Evolutionary conservation across 2,329 filamentous ascomycete species (phyloP), one percentile per base, ranked within the genome.

Genomic region (Alternaria postmessia): DNA sequence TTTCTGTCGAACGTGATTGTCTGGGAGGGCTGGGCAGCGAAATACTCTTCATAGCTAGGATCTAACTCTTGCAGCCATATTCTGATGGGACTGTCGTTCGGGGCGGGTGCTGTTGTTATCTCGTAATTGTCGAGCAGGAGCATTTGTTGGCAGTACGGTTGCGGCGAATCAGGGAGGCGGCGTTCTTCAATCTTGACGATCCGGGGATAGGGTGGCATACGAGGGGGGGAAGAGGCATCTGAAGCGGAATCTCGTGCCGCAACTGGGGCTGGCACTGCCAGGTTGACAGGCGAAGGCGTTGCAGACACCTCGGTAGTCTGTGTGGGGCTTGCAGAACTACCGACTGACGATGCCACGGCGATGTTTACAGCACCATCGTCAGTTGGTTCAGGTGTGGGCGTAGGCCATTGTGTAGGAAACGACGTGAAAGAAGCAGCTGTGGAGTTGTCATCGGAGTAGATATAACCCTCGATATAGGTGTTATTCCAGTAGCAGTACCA

Each of bases 401-500:
- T 68, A 32, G 69, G 63, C 57, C 64, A 65, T 18, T 68, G 60
- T 3, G 73, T 69, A 5, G 72, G 69, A 28, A 71, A 71, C 18
- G 62, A 65, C 9, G 72, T 74, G 24, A 74, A 70, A 5, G 70
- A 70, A 32, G 75, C 76, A 18, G 76, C 74, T 4, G 79, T 77
- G 14, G 83, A 80, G 48, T 85, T 80, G 72, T 87, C 76, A 54
- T 86, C 83, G 54, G 87, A 80, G 69, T 90, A 91, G 47, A 91
- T 83, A 75, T 90, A 91, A 38, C 86, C 85, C 73, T 91, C 89
- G 51, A 91, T 81, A 54, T 87, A 82, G 0, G 89, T 91, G 14
- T 82, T 80, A 71, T 91, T 91, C 88, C 88, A 91, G 73, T 85
- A 86, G 75, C 89, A 91, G 69, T 87, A 89, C 88, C 88, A 91